Base-by-base conservation (phyloP, 345 rosid genomes). In the Toxicodendron radicans region DNA sequence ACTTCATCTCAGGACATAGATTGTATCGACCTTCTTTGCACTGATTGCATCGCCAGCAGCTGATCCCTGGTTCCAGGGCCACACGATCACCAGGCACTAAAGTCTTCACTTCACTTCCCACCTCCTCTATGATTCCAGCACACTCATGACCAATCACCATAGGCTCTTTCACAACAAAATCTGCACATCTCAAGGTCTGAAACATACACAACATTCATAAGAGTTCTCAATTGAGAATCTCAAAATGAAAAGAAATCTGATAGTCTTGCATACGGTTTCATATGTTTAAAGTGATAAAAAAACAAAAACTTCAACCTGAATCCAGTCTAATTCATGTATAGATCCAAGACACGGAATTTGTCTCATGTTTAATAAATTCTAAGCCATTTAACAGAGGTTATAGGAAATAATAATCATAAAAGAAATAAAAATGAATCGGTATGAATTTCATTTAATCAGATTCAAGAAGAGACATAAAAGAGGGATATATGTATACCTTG, bases 111-210 rank as follows among this genome's bases (percentile, higher is more conserved):
- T 85, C 89, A 11, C 85, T 83, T 62, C 97, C 98, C n/a, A 91
- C 85, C 79, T 91, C 89, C 80, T 90, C 96, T 74, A 93, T 78
- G 79, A 93, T 74, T 76, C 99, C 98, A 70, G 98, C 98, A 82
- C 94, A 91, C 81, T 95, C 98, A 68, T 89, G 99, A 51, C 99
- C 98, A 24, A 95, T 90, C 60, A 93, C 96, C 99, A 95, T 95
- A 0, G 98, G 99, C 84, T 93, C 89, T 85, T 91, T 87, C 79
- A 94, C 99, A 0, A 89, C 75, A 76, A 89, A 94, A 82, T 89
- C 81, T 12, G 94, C 97, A 46, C 87, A 85, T 77, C 89, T 83
- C 97, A 92, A 75, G 41, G 90, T 88, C 97, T 92, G 77, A 73
- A 54, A 35, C 14, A 64, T 1, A 70, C 62, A 35, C 6, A 38